These are phyloP conservation scores for Chlorella vulgaris DNA, from an alignment of 139 green algal genomes.

Conservation along the genomic window DNA sequence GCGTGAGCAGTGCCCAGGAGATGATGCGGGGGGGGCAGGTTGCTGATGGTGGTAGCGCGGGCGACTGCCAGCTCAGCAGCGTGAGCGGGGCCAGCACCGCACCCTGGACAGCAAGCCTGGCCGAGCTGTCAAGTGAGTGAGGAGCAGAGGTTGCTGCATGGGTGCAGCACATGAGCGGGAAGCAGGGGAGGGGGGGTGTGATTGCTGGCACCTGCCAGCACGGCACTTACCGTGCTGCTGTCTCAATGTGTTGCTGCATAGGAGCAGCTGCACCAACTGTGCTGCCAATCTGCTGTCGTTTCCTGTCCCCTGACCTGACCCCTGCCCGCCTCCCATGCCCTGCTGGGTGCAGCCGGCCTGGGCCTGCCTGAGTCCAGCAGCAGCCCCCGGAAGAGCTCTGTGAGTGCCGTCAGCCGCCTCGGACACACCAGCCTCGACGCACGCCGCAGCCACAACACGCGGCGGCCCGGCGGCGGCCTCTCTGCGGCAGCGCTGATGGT, in stretches of 20 bases:
- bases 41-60: neutral
- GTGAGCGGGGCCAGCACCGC: neutral
- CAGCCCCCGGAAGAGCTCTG: neutral
- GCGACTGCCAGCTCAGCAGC: neutral
- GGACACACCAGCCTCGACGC: neutral
- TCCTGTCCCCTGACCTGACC: neutral
- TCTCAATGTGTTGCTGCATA: too few species aligned
- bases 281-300: neutral
- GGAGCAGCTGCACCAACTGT: too few species aligned
- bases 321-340: neutral
- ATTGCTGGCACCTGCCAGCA: too few species aligned
- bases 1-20: neutral
- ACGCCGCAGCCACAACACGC: neutral
- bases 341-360: too few species aligned
- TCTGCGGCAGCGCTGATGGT: neutral
- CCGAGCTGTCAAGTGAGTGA: slow-evolving; percentile 26
- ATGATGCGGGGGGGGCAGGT: too few species aligned
- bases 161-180: too few species aligned
- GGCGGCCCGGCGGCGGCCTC: neutral
- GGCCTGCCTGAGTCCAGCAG: too few species aligned
- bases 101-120: neutral
- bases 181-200: too few species aligned
- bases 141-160: too few species aligned
- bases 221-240: too few species aligned
- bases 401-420: neutral